Evolutionary conservation across 2,329 filamentous ascomycete species (phyloP).

Genomic region (Lojkania enalia): DNA sequence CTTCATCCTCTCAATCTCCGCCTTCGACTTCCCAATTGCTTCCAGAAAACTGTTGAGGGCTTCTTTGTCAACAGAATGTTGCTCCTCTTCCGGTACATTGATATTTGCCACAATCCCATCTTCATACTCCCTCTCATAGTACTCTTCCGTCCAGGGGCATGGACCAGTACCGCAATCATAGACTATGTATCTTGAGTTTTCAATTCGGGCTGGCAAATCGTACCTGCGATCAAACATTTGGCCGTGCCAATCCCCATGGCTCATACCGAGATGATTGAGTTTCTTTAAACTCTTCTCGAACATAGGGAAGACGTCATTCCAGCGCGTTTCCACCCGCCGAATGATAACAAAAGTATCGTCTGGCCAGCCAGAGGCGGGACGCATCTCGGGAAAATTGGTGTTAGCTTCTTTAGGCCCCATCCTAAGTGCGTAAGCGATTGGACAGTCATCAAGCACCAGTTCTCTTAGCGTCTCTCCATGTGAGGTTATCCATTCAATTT

Average conservation of each 20-base stretch:
- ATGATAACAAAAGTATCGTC: neutral
- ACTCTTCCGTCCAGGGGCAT: neutral
- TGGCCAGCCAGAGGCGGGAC: neutral
- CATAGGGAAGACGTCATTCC: neutral
- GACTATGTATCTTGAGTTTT: neutral
- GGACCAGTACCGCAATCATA: neutral
- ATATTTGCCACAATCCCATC: no score
- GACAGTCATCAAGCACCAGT: constrained; percentile 50
- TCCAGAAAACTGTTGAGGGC: no score
- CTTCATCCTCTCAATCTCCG: no score
- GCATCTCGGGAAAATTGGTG: neutral
- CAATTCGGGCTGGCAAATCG: neutral
- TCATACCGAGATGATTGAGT: constrained; percentile 1
- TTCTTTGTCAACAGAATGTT: no score
- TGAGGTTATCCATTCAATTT: constrained; percentile 50
- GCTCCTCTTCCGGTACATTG: no score
- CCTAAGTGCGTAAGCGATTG: constrained; percentile 23
- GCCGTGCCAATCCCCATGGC: neutral
- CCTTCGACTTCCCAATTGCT: no score
- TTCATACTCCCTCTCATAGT: no score
- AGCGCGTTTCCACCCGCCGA: neutral
- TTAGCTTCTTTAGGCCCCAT: neutral
- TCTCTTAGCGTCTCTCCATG: constrained; percentile 43
- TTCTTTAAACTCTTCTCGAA: constrained; percentile 1
- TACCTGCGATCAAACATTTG: constrained; percentile 1